A percentile compares a stretch with the other conserved stretches of the same genome.
Conservation (phyloP, 2,329 filamentous ascomycete species). For the Cladobotryum protrusum region DNA sequence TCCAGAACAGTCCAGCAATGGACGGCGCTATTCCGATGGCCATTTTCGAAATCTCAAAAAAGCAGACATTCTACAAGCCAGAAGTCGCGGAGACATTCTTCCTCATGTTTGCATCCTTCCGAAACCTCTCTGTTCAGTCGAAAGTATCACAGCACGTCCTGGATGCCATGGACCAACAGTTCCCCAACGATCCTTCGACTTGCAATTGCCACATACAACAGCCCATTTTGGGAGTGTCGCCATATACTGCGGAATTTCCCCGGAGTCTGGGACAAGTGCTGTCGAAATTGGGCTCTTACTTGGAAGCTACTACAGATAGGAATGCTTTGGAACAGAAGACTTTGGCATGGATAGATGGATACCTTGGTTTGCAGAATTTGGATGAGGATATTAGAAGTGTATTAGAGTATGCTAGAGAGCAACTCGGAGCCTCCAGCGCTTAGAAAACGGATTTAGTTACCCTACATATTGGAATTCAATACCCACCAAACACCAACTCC, state of each 20-base stretch:
- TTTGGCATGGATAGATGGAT: conserved; percentile 47
- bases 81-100: conserved; percentile 72
- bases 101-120: conserved; percentile 67
- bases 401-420: conserved; percentile 44
- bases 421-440: conserved; percentile 13
- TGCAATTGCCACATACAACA: conserved; percentile 66
- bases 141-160: conserved; percentile 71
- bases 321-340: conserved; percentile 42
- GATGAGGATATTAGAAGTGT: conserved; percentile 52
- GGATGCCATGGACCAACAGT: conserved; percentile 52
- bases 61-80: conserved; percentile 64
- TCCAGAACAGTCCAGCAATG: conserved; percentile 74
- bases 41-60: conserved; percentile 81
- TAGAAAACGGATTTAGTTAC: not conserved
- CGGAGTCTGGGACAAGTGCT: conserved; percentile 61
- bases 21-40: conserved; percentile 91
- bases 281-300: conserved; percentile 48
- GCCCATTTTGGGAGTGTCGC: conserved; percentile 59
- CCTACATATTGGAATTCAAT: too few relatives aligned
- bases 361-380: conserved; percentile 43
- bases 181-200: conserved; percentile 56
- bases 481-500: too few relatives aligned
- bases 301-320: conserved; percentile 41
- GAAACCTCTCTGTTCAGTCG: conserved; percentile 55
- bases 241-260: conserved; percentile 65